phyloP scores from a whole-genome alignment of 768 basidiomycete species.

The Russula olivacea region DNA sequence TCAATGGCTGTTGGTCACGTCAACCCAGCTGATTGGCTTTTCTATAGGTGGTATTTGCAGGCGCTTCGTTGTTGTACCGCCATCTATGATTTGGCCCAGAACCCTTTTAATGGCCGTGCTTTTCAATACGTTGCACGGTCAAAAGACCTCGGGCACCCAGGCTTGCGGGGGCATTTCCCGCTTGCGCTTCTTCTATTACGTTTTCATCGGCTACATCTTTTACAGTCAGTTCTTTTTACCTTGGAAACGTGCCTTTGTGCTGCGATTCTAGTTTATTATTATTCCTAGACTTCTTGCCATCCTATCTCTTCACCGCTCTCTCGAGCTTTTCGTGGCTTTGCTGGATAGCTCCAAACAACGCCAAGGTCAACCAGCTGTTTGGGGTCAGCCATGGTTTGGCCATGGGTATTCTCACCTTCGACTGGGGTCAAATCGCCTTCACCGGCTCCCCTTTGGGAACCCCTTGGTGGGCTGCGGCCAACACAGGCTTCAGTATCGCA shows the following conservation, averaged over 20 bases:
- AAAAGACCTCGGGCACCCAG: slow-evolving; percentile 41
- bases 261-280: background rate
- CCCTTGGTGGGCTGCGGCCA: slow-evolving; percentile 81
- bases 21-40: slow-evolving; percentile 39
- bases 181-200: slow-evolving; percentile 47
- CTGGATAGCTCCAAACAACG: slow-evolving; percentile 68
- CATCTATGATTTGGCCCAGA: slow-evolving; percentile 43
- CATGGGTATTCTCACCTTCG: slow-evolving; percentile 75
- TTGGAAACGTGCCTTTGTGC: slow-evolving; percentile 41
- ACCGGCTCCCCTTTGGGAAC: slow-evolving; percentile 60
- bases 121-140: slow-evolving; percentile 40
- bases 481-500: slow-evolving; percentile 54
- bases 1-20: slow-evolving; percentile 39
- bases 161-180: slow-evolving; percentile 44
- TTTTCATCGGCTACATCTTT: slow-evolving; percentile 34
- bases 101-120: slow-evolving; percentile 41
- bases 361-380: slow-evolving; percentile 69
- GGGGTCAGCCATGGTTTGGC: slow-evolving; percentile 42
- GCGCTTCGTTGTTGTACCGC: slow-evolving; percentile 41
- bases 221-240: slow-evolving; percentile 62
- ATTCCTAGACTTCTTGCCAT: slow-evolving; percentile 2
- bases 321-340: slow-evolving; percentile 43
- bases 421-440: slow-evolving; percentile 74
- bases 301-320: slow-evolving; percentile 28
- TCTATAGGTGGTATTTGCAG: slow-evolving; percentile 40